phyloP scores from a whole-genome alignment of 1,139 yeast genomes.

The Lodderomyces metapsilosis region DNA sequence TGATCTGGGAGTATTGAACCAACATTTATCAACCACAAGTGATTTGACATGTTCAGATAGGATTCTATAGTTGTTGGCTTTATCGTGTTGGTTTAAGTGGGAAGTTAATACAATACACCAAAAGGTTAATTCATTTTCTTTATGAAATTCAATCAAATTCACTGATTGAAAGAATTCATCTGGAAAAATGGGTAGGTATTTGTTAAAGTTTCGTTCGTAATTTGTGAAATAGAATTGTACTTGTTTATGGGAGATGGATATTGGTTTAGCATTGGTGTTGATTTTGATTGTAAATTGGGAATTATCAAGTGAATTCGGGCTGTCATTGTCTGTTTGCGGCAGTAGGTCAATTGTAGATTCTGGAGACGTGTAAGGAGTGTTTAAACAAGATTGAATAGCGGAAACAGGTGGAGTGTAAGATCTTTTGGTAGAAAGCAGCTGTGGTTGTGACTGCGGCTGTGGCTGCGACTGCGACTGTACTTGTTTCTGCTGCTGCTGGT shows the following conservation, averaged over 20 bases:
- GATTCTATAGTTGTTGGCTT: constrained; percentile 18
- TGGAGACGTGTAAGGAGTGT: constrained; percentile 17
- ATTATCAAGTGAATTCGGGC: not conserved
- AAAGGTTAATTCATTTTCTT: constrained; percentile 38
- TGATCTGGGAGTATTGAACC: constrained; percentile 48
- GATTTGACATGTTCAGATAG: constrained; percentile 36
- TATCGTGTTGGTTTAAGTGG: constrained; percentile 18
- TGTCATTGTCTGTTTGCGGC: not conserved
- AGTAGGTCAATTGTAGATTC: constrained; percentile 3
- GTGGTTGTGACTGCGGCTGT: not conserved
- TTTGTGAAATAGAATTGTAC: constrained; percentile 29
- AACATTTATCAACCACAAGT: constrained; percentile 43
- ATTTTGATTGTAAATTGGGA: constrained; percentile 11
- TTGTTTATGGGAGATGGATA: constrained; percentile 27
- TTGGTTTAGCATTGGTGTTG: constrained; percentile 16
- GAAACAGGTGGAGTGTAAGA: constrained; percentile 23
- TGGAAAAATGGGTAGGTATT: constrained; percentile 43
- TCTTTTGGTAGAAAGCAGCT: not conserved
- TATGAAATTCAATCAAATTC: constrained; percentile 21
- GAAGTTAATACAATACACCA: constrained; percentile 44
- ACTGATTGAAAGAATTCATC: constrained; percentile 31
- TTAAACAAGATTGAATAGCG: constrained; percentile 31
- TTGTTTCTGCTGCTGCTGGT: constrained; percentile 1
- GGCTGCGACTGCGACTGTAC: not conserved
- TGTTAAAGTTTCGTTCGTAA: constrained; percentile 34